Evolutionary conservation across 2,329 filamentous ascomycete species (phyloP).

Genomic region (Fusarium nodosum): DNA sequence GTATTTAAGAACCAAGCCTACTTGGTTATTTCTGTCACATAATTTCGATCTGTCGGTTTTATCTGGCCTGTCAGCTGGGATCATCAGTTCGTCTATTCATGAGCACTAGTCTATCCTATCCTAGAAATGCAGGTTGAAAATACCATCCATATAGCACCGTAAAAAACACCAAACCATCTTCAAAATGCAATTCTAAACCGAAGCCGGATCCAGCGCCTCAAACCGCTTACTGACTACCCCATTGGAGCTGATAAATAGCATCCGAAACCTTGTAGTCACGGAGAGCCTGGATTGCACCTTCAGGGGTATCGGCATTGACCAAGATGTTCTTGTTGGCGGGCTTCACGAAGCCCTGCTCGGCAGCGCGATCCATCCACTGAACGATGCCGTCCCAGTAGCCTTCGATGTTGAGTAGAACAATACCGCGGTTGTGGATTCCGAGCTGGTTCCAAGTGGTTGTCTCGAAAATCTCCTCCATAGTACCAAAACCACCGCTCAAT

Average conservation of each 20-base stretch:
- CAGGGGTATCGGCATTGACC: slow-evolving; percentile 78
- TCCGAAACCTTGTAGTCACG: slow-evolving; percentile 80
- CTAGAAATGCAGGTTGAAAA: slow-evolving; percentile 25
- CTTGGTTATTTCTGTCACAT: background rate
- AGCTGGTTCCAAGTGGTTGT: slow-evolving; percentile 95
- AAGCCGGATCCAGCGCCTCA: slow-evolving; percentile 28
- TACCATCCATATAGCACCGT: slow-evolving; percentile 26
- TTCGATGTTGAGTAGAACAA: slow-evolving; percentile 87
- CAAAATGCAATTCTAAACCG: slow-evolving; percentile 22
- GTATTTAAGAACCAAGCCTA: background rate
- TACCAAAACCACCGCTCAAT: slow-evolving; percentile 90
- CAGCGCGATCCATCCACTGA: slow-evolving; percentile 82
- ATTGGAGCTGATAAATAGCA: slow-evolving; percentile 83
- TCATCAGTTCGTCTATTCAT: slow-evolving; percentile 47
- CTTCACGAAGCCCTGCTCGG: slow-evolving; percentile 82
- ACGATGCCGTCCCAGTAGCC: slow-evolving; percentile 94
- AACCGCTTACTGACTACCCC: slow-evolving; percentile 74
- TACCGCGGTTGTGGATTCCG: slow-evolving; percentile 85
- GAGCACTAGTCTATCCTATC: slow-evolving; percentile 41
- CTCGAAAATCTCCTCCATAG: slow-evolving; percentile 95
- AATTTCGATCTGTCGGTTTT: background rate
- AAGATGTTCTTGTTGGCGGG: slow-evolving; percentile 80
- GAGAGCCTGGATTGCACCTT: slow-evolving; percentile 79
- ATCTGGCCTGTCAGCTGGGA: background rate
- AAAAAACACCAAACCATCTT: slow-evolving; percentile 38